Percentiles rank a stretch among this genome's conserved stretches.
Conservation (phyloP, 1,284 basidiomycete genomes). For the Rhodotorula sp. region DNA sequence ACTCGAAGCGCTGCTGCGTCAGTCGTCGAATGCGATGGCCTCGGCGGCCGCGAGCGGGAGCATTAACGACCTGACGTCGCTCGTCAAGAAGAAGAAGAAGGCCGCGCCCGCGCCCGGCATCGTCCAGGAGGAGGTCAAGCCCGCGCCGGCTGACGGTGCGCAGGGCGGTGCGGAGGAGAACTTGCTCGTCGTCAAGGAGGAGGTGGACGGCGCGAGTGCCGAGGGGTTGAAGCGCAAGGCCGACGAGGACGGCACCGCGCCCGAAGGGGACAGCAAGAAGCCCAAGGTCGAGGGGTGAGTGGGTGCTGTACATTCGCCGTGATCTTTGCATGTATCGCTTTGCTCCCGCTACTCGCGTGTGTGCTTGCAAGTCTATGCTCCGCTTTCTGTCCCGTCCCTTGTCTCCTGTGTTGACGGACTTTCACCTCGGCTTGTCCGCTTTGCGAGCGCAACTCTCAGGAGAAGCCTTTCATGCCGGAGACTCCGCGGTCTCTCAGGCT, state of each 20-base stretch:
- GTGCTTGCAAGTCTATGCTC: too few relatives aligned
- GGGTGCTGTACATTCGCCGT: too few relatives aligned
- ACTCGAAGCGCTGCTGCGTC: slow-evolving; percentile 38
- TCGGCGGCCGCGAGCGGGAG: slow-evolving; percentile 8
- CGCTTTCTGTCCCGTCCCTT: too few relatives aligned
- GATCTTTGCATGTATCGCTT: too few relatives aligned
- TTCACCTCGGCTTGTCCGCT: too few relatives aligned
- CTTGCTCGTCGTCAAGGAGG: background rate
- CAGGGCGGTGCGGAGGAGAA: slow-evolving; percentile 8
- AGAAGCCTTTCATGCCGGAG: too few relatives aligned
- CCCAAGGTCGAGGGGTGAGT: background rate
- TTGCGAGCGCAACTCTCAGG: too few relatives aligned
- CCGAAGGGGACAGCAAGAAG: background rate
- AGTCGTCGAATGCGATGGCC: slow-evolving; percentile 19
- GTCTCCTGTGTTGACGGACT: too few relatives aligned
- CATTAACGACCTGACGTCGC: slow-evolving; percentile 43
- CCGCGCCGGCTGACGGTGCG: too few relatives aligned
- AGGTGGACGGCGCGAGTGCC: background rate
- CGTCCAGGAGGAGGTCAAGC: slow-evolving; percentile 1
- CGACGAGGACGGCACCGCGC: background rate
- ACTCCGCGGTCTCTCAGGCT: too few relatives aligned
- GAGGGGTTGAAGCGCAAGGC: slow-evolving; percentile 10
- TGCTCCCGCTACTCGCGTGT: too few relatives aligned
- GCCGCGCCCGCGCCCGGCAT: background rate
- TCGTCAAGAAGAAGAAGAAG: slow-evolving; percentile 47